Percentiles rank a stretch among this genome's conserved stretches.
Conservation (phyloP, 139 green algal species). For the Chlamydomonas schloesseri region DNA sequence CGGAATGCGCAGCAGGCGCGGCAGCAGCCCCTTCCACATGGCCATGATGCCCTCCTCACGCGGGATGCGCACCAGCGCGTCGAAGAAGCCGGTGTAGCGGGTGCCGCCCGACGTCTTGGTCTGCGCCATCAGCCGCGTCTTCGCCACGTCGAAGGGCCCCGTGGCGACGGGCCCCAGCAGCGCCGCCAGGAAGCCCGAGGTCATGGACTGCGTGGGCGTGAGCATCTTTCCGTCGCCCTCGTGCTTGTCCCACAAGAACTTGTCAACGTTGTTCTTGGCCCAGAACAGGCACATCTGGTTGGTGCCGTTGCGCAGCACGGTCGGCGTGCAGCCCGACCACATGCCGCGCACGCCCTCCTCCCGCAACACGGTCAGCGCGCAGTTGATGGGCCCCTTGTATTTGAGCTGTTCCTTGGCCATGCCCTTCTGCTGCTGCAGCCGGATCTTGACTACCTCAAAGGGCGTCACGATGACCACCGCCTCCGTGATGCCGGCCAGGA, state of each 20-base stretch:
- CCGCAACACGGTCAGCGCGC: slow-evolving; percentile 80
- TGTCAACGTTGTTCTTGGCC: slow-evolving; percentile 90
- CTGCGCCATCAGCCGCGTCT: slow-evolving; percentile 94
- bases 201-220: slow-evolving; percentile 82
- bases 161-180: slow-evolving; percentile 88
- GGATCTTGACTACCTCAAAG: slow-evolving; percentile 97
- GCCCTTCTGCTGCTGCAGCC: slow-evolving; percentile 94
- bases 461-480: slow-evolving; percentile 95
- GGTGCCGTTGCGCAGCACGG: slow-evolving; percentile 93
- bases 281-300: slow-evolving; percentile 98
- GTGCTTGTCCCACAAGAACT: slow-evolving; percentile 83
- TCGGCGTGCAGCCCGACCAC: slow-evolving; percentile 92
- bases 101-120: slow-evolving; percentile 61
- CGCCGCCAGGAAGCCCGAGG: slow-evolving; percentile 89
- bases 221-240: slow-evolving; percentile 88
- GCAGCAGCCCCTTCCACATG: slow-evolving; percentile 92
- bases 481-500: slow-evolving; percentile 90
- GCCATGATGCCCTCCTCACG: slow-evolving; percentile 87
- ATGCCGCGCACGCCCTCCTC: slow-evolving; percentile 90
- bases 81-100: slow-evolving; percentile 87
- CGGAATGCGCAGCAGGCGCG: slow-evolving; percentile 94
- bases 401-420: slow-evolving; percentile 78
- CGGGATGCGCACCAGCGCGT: slow-evolving; percentile 77
- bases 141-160: slow-evolving; percentile 95
- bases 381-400: slow-evolving; percentile 92